phyloP scores from a whole-genome alignment of 129 eudicot genomes.

The Chrysanthemum makinoi region DNA sequence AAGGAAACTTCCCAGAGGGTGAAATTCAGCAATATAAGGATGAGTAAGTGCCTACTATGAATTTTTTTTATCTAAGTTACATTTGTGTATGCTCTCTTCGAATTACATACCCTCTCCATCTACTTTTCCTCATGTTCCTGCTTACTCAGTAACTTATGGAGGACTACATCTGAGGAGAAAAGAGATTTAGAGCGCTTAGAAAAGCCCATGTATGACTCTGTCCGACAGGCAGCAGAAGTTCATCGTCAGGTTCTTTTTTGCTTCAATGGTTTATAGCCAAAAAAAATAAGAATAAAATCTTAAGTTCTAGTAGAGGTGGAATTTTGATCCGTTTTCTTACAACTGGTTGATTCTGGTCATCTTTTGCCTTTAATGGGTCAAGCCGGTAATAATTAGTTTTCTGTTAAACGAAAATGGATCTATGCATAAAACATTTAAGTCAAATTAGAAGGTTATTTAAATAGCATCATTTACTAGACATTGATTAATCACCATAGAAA shows the following conservation, averaged over 20 bases:
- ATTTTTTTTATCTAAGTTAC: not conserved
- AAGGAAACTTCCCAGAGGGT: conserved; percentile 98
- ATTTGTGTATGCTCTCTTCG: not conserved
- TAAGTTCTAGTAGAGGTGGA: not conserved
- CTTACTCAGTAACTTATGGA: conserved; percentile 77
- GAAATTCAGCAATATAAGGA: conserved; percentile 93
- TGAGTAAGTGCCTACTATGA: conserved; percentile 53
- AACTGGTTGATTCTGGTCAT: not conserved
- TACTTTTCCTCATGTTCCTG: not conserved
- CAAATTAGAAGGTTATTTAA: too few relatives aligned
- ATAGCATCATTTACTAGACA: too few relatives aligned
- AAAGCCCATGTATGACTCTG: conserved; percentile 84
- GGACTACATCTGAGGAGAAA: conserved; percentile 97
- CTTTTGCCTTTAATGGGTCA: not conserved
- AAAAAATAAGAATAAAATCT: not conserved
- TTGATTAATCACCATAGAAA: not conserved
- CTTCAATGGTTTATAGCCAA: not conserved
- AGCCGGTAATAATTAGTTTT: not conserved
- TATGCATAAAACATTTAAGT: not conserved
- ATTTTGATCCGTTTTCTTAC: not conserved
- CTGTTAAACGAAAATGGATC: not conserved
- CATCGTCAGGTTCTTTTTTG: conserved; percentile 78
- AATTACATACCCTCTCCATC: not conserved
- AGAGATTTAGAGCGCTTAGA: conserved; percentile 94
- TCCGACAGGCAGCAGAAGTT: conserved; percentile 99